Evolutionary conservation across 768 basidiomycete species (phyloP), one percentile per base, ranked within the genome.

Genomic region (Tylopilus vinaceipallidus): DNA sequence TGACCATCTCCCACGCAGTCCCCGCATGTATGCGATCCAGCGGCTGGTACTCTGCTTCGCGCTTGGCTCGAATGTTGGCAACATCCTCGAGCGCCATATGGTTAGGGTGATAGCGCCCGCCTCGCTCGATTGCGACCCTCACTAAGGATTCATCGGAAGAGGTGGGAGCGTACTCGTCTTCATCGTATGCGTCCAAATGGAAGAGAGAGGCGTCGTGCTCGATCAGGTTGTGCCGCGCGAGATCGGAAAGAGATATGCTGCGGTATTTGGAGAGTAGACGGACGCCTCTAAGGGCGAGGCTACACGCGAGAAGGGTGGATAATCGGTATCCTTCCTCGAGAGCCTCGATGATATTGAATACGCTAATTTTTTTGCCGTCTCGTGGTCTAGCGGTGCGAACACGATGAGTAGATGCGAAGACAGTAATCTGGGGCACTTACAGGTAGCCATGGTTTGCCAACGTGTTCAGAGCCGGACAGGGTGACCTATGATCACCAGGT

Each of bases 371-470:
- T 53, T 74, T 75, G 10, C 83, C 83, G 54, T 78, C 66, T 2
- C 82, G 77, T 30, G 74, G 66, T 42, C 82, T 84, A 45, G n/a
- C 0, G 7, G 20, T 26, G 10, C 17, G 22, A 34, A n/a, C 12
- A 16, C 20, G n/a, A 40, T 55, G 27, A 55, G 49, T 29, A 33
- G 11, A 42, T 36, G 19, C 7, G 26, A 8, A 30, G 12, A 47
- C 22, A 9, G 43, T 19, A 14, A 13, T 11, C 2, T 13, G 34
- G 14, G 39, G n/a, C 13, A 74, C 84, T 61, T 58, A 88, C 86
- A 90, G 68, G 47, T 82, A 88, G 1, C 84, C 83, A 46, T 89
- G 85, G 58, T 89, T 89, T 0, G 88, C 86, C 53, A 89, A 74
- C 0, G 83, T 74, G 53, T 90, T 89, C 30, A 90, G 65, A 0